These are phyloP conservation scores for Didymella exigua DNA, from an alignment of 2,329 filamentous ascomycete species.

Conservation along the genomic window DNA sequence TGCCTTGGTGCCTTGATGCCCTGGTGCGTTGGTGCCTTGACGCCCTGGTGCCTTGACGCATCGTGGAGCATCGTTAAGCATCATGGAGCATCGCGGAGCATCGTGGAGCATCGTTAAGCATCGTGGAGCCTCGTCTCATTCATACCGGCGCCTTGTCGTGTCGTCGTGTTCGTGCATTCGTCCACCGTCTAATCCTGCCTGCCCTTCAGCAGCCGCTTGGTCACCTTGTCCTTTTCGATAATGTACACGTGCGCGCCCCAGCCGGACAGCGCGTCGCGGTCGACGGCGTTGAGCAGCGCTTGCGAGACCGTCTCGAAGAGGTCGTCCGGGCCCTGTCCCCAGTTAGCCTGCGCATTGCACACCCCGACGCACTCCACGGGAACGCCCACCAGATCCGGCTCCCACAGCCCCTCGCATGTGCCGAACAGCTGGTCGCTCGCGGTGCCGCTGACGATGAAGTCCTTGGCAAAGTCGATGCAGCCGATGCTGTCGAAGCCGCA, in stretches of 20 bases:
- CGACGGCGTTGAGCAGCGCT: slow-evolving; percentile 90
- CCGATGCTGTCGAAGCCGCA: slow-evolving; percentile 99
- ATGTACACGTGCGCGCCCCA: slow-evolving; percentile 99
- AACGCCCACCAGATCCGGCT: slow-evolving; percentile 80
- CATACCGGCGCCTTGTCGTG: slow-evolving; percentile 24
- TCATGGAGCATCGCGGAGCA: too few relatives aligned
- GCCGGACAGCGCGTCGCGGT: slow-evolving; percentile 93
- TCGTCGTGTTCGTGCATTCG: slow-evolving; percentile 19
- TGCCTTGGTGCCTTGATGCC: too few relatives aligned
- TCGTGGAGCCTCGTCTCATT: slow-evolving; percentile 1
- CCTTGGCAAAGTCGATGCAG: slow-evolving; percentile 99
- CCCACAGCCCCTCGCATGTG: slow-evolving; percentile 97
- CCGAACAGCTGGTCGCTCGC: slow-evolving; percentile 97
- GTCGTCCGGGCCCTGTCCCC: slow-evolving; percentile 77
- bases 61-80: too few relatives aligned
- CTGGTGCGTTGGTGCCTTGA: too few relatives aligned
- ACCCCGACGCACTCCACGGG: too few relatives aligned
- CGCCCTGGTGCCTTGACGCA: too few relatives aligned
- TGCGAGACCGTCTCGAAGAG: slow-evolving; percentile 99
- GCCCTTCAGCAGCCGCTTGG: slow-evolving; percentile 97
- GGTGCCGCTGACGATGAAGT: slow-evolving; percentile 97
- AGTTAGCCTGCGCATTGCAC: slow-evolving; percentile 10
- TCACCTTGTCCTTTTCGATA: slow-evolving; percentile 99
- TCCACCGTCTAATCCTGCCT: slow-evolving; percentile 70
- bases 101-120: too few relatives aligned